Evolutionary conservation across 2,329 filamentous ascomycete genomes (phyloP), one percentile per base, ranked within the genome.

Genomic region (Diaporthe sp.): DNA sequence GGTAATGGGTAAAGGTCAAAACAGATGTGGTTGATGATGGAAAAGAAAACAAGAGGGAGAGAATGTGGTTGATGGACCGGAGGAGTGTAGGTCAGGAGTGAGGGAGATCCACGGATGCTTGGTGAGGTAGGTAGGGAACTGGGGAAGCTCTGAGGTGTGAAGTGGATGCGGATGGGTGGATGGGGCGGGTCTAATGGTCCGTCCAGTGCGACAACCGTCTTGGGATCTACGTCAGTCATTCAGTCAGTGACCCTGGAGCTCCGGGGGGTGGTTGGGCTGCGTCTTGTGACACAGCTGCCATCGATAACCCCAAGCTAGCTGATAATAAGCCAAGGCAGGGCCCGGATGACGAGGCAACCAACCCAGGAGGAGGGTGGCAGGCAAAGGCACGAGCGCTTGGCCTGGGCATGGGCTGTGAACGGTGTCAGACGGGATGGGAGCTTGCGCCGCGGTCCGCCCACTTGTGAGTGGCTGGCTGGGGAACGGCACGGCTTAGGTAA

Each of bases 81-180:
- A 57, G 38, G 47, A 72, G 52, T 57, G 64, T 52, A 69, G 60
- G 64, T 50, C 30, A 68, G 54, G 61, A 64, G 30, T 35, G 72
- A 50, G n/a, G 22, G 61, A 50, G 40, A 30, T 66, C 45, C 38
- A 69, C 33, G 60, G 28, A 52, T 55, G 57, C 35, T 35, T 54
- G 55, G 58, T 67, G 61, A 66, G 50, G 50, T 71, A 33, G 50
- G 50, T 47, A 57, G 54, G 60, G 38, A 55, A 73, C 71, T 58
- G 71, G 64, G 70, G 73, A 75, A 75, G 73, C 73, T 75, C 70
- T 54, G 57, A 72, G 45, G 70, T 72, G 70, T 47, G 45, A 33
- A 54, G 70, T 72, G 70, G 70, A 64, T 55, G 70, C 38, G 47
- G 42, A 72, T 54, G 54, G 57, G 28, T 72, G 55, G 33, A 35